Conservation (phyloP, 1,284 basidiomycete genomes). For the Somion occarium region DNA sequence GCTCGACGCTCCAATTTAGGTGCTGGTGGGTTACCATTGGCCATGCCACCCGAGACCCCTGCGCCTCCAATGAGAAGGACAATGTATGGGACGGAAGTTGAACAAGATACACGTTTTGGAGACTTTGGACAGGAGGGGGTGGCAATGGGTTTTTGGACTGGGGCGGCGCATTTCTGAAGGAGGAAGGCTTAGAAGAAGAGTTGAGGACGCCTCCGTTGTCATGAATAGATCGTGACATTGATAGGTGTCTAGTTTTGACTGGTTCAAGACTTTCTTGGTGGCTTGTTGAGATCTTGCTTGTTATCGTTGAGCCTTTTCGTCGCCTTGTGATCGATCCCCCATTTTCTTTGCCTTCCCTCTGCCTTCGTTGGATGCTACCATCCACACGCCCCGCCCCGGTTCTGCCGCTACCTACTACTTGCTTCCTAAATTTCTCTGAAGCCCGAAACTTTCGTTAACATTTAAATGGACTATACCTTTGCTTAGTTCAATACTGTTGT, state of each 20-base stretch:
- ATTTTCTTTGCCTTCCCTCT: neutral
- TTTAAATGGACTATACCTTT: neutral
- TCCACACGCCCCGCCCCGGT: neutral
- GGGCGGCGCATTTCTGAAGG: constrained; percentile 23
- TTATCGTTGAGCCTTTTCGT: no score
- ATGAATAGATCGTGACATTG: neutral
- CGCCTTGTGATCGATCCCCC: neutral
- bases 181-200: constrained; percentile 12
- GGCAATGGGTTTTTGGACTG: constrained; percentile 60
- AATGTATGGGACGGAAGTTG: constrained; percentile 78
- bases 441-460: no score
- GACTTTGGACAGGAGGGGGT: constrained; percentile 76
- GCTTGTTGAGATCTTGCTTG: neutral
- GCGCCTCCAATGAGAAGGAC: constrained; percentile 47
- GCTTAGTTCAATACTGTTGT: neutral
- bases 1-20: no score
- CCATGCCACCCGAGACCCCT: constrained; percentile 28
- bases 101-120: constrained; percentile 70
- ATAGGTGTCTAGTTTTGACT: neutral
- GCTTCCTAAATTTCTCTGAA: no score
- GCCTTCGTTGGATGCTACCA: neutral
- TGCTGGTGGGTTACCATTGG: neutral
- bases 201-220: constrained; percentile 12
- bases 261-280: neutral
- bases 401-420: no score